phyloP scores from a whole-genome alignment of 2,329 filamentous ascomycete species.

The Xylaria sp. region DNA sequence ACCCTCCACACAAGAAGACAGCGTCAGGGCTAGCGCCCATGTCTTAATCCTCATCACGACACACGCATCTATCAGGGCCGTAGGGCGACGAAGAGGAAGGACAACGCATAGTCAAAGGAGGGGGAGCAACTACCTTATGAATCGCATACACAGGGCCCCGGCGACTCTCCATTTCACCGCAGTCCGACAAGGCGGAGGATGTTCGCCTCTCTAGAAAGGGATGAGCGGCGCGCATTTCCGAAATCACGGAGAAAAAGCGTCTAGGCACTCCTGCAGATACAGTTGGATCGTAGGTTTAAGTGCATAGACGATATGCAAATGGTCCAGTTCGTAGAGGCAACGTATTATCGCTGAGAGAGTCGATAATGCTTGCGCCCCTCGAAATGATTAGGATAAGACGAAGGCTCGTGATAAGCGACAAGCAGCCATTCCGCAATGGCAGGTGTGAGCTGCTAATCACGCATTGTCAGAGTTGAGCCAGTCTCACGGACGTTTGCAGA shows the following conservation, averaged over 20 bases:
- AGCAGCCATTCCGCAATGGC: slow-evolving; percentile 2
- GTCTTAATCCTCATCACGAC: slow-evolving; percentile 35
- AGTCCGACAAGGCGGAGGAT: slow-evolving; percentile 15
- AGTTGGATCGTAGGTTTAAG: neutral
- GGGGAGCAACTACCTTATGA: slow-evolving; percentile 14
- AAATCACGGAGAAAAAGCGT: slow-evolving; percentile 10
- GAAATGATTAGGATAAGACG: neutral
- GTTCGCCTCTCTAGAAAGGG: slow-evolving; percentile 12
- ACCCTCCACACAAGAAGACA: slow-evolving; percentile 37
- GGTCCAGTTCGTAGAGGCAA: neutral
- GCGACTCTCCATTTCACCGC: slow-evolving; percentile 17
- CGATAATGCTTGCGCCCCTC: neutral
- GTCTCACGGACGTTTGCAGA: slow-evolving; percentile 16
- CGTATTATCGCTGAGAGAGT: neutral
- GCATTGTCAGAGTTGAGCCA: neutral
- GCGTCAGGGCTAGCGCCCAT: slow-evolving; percentile 31
- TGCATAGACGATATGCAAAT: neutral
- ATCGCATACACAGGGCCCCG: neutral
- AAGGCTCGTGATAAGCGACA: neutral
- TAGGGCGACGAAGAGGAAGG: neutral
- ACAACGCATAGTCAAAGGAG: neutral
- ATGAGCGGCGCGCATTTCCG: slow-evolving; percentile 33
- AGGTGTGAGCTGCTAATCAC: neutral
- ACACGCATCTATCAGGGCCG: neutral
- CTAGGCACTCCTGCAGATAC: neutral